phyloP scores from a whole-genome alignment of 2,329 filamentous ascomycete species.

The Penicillium sp. region DNA sequence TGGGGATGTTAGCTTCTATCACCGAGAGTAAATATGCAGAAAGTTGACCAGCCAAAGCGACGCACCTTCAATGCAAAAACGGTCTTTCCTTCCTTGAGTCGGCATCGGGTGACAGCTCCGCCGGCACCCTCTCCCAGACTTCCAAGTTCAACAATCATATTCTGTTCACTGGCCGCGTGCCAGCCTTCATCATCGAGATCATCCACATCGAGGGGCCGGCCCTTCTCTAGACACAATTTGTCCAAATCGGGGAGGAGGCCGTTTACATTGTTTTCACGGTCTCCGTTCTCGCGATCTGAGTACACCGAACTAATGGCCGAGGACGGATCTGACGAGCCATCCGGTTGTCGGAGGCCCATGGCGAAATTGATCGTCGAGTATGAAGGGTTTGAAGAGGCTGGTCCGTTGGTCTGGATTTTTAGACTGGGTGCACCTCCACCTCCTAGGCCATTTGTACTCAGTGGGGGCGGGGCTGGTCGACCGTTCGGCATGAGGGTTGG shows the following conservation, averaged over 20 bases:
- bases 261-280: constrained; percentile 76
- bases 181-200: constrained; percentile 94
- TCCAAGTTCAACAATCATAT: constrained; percentile 82
- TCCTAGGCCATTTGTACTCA: constrained; percentile 69
- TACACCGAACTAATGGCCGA: constrained; percentile 84
- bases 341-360: constrained; percentile 61
- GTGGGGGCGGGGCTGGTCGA: constrained; percentile 56
- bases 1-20: constrained; percentile 20
- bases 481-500: constrained; percentile 54
- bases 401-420: constrained; percentile 74
- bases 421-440: constrained; percentile 76
- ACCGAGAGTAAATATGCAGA: neutral
- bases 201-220: constrained; percentile 82
- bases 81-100: constrained; percentile 85
- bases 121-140: constrained; percentile 92
- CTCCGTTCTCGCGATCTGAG: constrained; percentile 76
- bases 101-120: constrained; percentile 88
- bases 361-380: constrained; percentile 82
- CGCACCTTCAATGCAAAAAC: constrained; percentile 92
- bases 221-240: constrained; percentile 76
- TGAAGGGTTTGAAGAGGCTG: constrained; percentile 72
- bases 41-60: constrained; percentile 4
- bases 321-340: constrained; percentile 74
- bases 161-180: constrained; percentile 86
- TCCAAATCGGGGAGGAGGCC: constrained; percentile 74